A percentile compares a stretch with the other conserved stretches of the same genome.
These are phyloP conservation scores for Infundibulicybe gibba DNA, from an alignment of 768 basidiomycete species.

Conservation along the genomic window DNA sequence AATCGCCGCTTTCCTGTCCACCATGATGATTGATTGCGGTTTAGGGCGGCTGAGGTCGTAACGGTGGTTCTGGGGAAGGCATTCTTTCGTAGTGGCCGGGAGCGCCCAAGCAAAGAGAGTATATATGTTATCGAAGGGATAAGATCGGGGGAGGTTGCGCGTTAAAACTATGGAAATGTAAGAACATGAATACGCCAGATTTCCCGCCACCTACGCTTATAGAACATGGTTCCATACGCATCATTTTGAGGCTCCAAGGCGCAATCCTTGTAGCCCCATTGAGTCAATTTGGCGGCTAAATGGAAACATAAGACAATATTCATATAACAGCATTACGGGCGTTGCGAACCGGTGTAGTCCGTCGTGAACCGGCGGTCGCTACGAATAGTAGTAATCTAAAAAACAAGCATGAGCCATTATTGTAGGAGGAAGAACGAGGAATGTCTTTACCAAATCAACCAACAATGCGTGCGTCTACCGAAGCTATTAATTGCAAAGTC, in stretches of 20 bases:
- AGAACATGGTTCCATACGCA: slow-evolving; percentile 13
- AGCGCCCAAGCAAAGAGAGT: slow-evolving; percentile 16
- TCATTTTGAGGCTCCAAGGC: slow-evolving; percentile 9
- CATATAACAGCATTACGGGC: not conserved
- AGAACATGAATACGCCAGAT: not conserved
- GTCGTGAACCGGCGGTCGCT: slow-evolving; percentile 13
- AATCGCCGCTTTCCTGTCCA: slow-evolving; percentile 11
- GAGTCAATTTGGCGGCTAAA: slow-evolving; percentile 9
- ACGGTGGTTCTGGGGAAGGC: not conserved
- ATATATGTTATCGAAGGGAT: slow-evolving; percentile 17
- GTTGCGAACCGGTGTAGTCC: slow-evolving; percentile 8
- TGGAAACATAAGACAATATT: not conserved
- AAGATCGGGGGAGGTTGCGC: slow-evolving; percentile 17
- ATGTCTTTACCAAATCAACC: slow-evolving; percentile 12
- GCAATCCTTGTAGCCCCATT: slow-evolving; percentile 19
- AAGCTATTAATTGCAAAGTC: not conserved
- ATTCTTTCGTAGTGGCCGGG: slow-evolving; percentile 5
- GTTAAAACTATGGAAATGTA: slow-evolving; percentile 14
- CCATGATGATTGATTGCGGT: slow-evolving; percentile 2
- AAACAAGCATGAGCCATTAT: not conserved
- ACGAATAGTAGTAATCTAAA: slow-evolving; percentile 18
- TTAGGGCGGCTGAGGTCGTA: slow-evolving; percentile 9
- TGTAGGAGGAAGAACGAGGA: not conserved
- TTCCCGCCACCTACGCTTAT: slow-evolving; percentile 11
- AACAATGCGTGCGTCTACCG: slow-evolving; percentile 14